Percentiles rank a stretch among this genome's conserved stretches.
phyloP scores from a whole-genome alignment of 1,139 yeast genomes.

The Keqinozyma sinolaborantium region DNA sequence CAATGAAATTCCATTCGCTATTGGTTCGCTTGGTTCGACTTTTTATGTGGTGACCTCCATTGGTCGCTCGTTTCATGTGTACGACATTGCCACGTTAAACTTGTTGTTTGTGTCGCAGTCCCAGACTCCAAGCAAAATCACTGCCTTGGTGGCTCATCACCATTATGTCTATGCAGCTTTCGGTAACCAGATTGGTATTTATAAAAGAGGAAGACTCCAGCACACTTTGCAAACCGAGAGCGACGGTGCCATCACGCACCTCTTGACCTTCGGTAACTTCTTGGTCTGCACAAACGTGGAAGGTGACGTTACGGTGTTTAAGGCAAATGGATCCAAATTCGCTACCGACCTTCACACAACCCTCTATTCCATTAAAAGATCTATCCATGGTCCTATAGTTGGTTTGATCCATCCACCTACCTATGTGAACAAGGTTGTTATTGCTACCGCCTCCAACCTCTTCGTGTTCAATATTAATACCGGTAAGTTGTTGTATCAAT shows the following conservation, averaged over 20 bases:
- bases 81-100: conserved; percentile 86
- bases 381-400: conserved; percentile 65
- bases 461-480: conserved; percentile 73
- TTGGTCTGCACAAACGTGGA: conserved; percentile 56
- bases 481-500: conserved; percentile 65
- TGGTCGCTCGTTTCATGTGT: conserved; percentile 87
- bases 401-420: conserved; percentile 84
- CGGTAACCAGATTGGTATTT: conserved; percentile 70
- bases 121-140: conserved; percentile 69
- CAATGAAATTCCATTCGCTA: conserved; percentile 78
- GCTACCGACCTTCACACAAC: conserved; percentile 68
- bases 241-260: conserved; percentile 38
- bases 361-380: conserved; percentile 46
- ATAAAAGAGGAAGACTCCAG: conserved; percentile 77
- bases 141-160: conserved; percentile 73
- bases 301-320: conserved; percentile 61
- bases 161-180: conserved; percentile 82
- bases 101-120: conserved; percentile 81
- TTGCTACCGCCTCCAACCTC: conserved; percentile 64
- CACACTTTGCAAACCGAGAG: conserved; percentile 41
- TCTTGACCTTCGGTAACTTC: conserved; percentile 76
- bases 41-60: conserved; percentile 88
- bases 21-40: conserved; percentile 85
- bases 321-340: conserved; percentile 48
- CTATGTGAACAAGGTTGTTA: conserved; percentile 81